Evolutionary conservation across 1,284 basidiomycete species (phyloP).

Genomic region (Xerocomus minutiporus): DNA sequence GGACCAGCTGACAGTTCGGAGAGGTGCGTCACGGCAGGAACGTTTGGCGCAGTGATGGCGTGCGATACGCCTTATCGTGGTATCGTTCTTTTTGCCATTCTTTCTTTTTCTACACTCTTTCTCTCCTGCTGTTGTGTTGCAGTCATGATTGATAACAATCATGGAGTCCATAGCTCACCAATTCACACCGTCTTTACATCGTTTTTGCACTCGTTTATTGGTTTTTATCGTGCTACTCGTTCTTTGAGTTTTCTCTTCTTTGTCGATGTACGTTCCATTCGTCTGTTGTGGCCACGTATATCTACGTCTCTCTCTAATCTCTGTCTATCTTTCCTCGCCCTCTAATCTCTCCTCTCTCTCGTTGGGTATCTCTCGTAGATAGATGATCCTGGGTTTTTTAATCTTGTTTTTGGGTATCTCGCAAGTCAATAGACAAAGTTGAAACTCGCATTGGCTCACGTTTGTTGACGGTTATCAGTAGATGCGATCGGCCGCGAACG

Average conservation of each 20-base stretch:
- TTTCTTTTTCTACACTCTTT: background rate
- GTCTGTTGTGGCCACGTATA: background rate
- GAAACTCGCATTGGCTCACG: background rate
- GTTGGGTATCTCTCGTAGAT: background rate
- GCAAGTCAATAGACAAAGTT: background rate
- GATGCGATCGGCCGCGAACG: background rate
- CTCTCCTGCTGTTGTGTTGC: background rate
- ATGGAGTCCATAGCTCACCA: background rate
- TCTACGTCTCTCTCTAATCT: background rate
- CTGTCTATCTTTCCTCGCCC: background rate
- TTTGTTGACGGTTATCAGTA: background rate
- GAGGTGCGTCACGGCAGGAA: background rate
- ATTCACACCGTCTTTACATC: background rate
- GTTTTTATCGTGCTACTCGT: background rate
- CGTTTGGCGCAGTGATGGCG: background rate
- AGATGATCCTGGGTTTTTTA: background rate
- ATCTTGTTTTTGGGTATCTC: background rate
- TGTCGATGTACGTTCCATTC: background rate
- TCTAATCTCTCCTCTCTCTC: background rate
- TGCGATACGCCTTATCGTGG: background rate
- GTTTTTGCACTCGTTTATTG: background rate
- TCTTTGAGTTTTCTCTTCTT: background rate
- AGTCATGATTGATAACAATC: background rate
- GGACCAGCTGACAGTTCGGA: slow-evolving; percentile 11
- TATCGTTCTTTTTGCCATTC: background rate